Evolutionary conservation across 129 eudicot species (phyloP).

Genomic region (Flaveria trinervia): DNA sequence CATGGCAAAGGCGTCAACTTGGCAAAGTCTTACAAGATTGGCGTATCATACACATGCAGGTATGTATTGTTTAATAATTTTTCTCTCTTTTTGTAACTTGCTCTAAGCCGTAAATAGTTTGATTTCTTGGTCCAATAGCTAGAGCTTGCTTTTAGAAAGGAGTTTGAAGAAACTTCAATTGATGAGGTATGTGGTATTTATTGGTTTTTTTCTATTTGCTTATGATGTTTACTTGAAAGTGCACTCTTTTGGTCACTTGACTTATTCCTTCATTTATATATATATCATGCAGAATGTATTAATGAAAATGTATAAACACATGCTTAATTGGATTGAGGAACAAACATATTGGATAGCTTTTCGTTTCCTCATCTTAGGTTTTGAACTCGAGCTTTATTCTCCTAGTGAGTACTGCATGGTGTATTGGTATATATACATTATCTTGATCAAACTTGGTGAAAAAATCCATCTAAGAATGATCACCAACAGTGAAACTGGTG

Average conservation of each 20-base stretch:
- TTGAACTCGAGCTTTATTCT: slow-evolving; percentile 89
- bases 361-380: slow-evolving; percentile 85
- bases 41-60: slow-evolving; percentile 89
- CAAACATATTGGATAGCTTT: slow-evolving; percentile 93
- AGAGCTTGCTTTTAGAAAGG: slow-evolving; percentile 77
- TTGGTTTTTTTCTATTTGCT: slow-evolving; percentile 4
- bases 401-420: slow-evolving; percentile 96
- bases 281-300: slow-evolving; percentile 49
- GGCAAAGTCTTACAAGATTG: slow-evolving; percentile 96
- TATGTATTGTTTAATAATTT: slow-evolving; percentile 25
- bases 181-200: slow-evolving; percentile 56
- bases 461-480: slow-evolving; percentile 71
- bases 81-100: slow-evolving; percentile 11
- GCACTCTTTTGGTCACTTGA: neutral
- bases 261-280: neutral
- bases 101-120: slow-evolving; percentile 10
- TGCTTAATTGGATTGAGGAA: slow-evolving; percentile 95
- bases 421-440: slow-evolving; percentile 85
- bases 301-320: slow-evolving; percentile 62
- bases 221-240: neutral
- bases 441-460: slow-evolving; percentile 86
- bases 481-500: slow-evolving; percentile 54
- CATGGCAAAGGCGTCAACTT: slow-evolving; percentile 99
- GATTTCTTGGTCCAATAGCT: slow-evolving; percentile 50
- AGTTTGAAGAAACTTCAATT: slow-evolving; percentile 59